Evolutionary conservation across 1,139 yeast genomes (phyloP), one percentile per base, ranked within the genome.

Genomic region (Yamadazyma mexicana): DNA sequence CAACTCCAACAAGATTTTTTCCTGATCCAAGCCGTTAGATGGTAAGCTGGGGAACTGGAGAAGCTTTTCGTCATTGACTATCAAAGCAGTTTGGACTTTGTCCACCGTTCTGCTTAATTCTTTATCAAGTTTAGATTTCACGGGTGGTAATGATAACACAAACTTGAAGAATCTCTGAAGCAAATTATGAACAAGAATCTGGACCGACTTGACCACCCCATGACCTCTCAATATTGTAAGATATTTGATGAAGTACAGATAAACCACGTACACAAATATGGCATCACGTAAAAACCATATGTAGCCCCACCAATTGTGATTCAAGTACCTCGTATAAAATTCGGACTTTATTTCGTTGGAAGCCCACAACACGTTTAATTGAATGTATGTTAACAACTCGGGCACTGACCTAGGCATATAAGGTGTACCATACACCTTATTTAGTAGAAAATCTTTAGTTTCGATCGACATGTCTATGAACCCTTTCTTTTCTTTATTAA

Each of bases 41-140:
- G 96, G 96, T 5, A 89, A 58, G 17, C 52, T 44, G 1, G 66
- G 57, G 51, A 81, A 79, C 48, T 77, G 79, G 11, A 62, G 57
- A 35, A 82, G 59, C 0, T 55, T 52, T 0, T 66, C 63, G 43
- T 79, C 76, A 47, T 78, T 78, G 40, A 69, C 67, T 40, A 87
- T 74, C 42, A 87, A 52, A 22, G 72, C 72, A 0, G 61, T 50
- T 46, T 87, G 87, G 34, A 91, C 65, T 34, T 69, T 66, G 0
- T 45, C 55, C 8, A 77, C 58, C 0, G 79, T 77, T 32, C 66
- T 64, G 10, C 46, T 48, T 11, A 91, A 72, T 56, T 89, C 92
- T 15, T 59, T 52, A 33, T 83, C 82, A 4, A 87, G 81, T 52
- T 79, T 79, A 3, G 61, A 53, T 44, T 67, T 75, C 26, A 85